phyloP scores from a whole-genome alignment of 305 asterid species.

The Rubia balearica region DNA sequence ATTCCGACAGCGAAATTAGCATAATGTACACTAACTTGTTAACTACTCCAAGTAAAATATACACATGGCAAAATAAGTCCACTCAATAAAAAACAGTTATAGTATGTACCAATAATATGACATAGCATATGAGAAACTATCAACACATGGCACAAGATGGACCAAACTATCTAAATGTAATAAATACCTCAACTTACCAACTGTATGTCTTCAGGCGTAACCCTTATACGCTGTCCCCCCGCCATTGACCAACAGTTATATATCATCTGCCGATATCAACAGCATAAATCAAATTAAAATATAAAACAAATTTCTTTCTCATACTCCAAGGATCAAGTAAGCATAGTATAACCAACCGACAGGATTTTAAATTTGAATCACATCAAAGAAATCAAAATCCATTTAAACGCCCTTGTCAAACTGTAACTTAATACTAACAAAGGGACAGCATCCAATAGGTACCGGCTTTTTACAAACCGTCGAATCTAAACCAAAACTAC shows the following conservation, averaged over 20 bases:
- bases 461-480: neutral
- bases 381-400: neutral
- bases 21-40: neutral
- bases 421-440: neutral
- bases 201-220: slow-evolving; percentile 32
- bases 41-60: neutral
- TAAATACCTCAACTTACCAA: slow-evolving; percentile 23
- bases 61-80: neutral
- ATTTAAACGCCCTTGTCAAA: neutral
- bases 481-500: neutral
- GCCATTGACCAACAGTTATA: slow-evolving; percentile 19
- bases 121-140: slow-evolving; percentile 4
- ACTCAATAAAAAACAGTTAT: neutral
- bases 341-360: neutral
- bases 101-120: neutral
- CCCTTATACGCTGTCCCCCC: slow-evolving; percentile 22
- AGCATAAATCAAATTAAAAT: neutral
- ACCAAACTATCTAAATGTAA: neutral
- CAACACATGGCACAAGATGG: neutral
- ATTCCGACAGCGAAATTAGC: neutral
- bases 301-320: neutral
- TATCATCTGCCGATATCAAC: neutral
- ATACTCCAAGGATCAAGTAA: neutral
- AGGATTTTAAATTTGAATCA: neutral
- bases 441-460: too few relatives aligned